Percentiles rank a stretch among this genome's conserved stretches.
These are phyloP conservation scores for Fonsecaea nubica DNA, from an alignment of 2,329 filamentous ascomycete species.

Conservation along the genomic window DNA sequence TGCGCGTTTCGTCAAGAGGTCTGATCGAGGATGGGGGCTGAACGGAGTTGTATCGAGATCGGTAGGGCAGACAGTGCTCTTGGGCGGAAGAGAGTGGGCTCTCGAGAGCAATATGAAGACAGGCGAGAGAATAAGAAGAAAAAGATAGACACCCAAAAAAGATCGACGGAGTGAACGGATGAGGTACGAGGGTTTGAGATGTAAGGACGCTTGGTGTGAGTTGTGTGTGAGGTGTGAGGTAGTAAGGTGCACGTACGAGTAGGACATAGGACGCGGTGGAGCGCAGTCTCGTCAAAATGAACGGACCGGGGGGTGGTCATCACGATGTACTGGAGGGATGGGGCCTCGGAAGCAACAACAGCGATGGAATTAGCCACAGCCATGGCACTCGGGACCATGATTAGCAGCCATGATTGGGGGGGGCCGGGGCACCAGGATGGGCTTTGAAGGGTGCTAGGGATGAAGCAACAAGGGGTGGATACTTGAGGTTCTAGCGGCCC, in stretches of 20 bases:
- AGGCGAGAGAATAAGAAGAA: background rate
- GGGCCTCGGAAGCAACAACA: slow-evolving; percentile 21
- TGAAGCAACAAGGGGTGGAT: slow-evolving; percentile 30
- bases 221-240: slow-evolving; percentile 13
- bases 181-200: slow-evolving; percentile 17
- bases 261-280: slow-evolving; percentile 16
- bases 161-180: slow-evolving; percentile 22
- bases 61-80: background rate
- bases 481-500: background rate
- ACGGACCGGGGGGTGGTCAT: slow-evolving; percentile 17
- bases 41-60: slow-evolving; percentile 1
- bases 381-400: slow-evolving; percentile 10
- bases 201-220: slow-evolving; percentile 18
- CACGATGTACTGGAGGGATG: slow-evolving; percentile 13
- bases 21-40: slow-evolving; percentile 10
- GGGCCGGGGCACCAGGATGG: slow-evolving; percentile 22
- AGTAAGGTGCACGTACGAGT: slow-evolving; percentile 2
- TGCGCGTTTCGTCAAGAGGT: slow-evolving; percentile 27
- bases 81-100: slow-evolving; percentile 8
- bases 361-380: slow-evolving; percentile 14
- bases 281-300: slow-evolving; percentile 23
- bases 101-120: slow-evolving; percentile 24
- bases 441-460: slow-evolving; percentile 12
- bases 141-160: slow-evolving; percentile 23
- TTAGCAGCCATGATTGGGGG: slow-evolving; percentile 26